A percentile compares a stretch with the other conserved stretches of the same genome.
phyloP scores from a whole-genome alignment of 352 stramenopile genomes.

The Blastocystis sp. region DNA sequence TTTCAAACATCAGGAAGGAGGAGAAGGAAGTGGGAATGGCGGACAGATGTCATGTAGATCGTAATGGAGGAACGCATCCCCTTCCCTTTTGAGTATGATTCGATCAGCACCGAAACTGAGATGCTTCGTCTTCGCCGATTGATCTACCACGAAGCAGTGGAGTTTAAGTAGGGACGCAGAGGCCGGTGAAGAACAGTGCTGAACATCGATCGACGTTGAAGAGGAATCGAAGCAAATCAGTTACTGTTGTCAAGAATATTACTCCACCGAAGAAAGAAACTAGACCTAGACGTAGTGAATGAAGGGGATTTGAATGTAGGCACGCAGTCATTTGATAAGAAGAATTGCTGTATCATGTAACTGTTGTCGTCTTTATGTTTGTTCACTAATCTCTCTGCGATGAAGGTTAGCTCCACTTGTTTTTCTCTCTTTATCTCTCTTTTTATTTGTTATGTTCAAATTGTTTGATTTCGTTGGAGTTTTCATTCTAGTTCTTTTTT shows the following conservation, averaged over 20 bases:
- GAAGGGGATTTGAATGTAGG: background rate
- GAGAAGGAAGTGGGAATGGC: background rate
- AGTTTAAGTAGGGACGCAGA: background rate
- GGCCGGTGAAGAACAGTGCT: background rate
- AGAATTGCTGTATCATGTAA: background rate
- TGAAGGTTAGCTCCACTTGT: too few species aligned
- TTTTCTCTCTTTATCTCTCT: too few species aligned
- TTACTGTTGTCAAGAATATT: background rate
- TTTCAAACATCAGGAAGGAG: background rate
- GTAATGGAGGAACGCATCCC: background rate
- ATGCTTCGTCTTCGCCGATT: conserved; percentile 25
- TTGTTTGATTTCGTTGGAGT: too few species aligned
- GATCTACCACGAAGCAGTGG: conserved; percentile 52
- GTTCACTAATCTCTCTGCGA: too few species aligned
- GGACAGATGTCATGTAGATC: background rate
- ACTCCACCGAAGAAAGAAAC: background rate
- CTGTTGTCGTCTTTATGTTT: background rate
- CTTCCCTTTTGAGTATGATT: conserved; percentile 54
- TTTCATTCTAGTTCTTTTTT: too few species aligned
- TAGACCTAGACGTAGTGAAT: background rate
- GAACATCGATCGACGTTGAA: background rate
- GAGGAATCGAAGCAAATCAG: background rate
- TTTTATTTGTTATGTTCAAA: too few species aligned
- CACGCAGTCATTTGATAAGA: background rate
- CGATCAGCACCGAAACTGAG: background rate